Conservation (phyloP, 768 basidiomycete genomes). For the Cyathus striatus region DNA sequence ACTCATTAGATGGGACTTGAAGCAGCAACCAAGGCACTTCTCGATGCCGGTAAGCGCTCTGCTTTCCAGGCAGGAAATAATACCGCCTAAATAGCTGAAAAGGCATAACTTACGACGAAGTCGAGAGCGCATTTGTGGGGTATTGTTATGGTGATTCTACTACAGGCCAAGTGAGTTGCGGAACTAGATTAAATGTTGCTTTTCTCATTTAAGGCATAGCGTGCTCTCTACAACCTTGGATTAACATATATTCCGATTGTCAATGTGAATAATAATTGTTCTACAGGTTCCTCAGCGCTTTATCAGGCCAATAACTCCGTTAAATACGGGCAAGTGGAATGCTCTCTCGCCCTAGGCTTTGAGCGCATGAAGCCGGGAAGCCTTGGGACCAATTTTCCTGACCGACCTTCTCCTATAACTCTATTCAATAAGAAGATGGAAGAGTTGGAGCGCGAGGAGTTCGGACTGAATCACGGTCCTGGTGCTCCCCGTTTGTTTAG, state of each 20-base stretch:
- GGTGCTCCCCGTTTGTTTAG: conserved; percentile 70
- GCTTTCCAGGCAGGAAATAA: background rate
- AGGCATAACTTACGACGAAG: conserved; percentile 80
- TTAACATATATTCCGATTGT: conserved; percentile 80
- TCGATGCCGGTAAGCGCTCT: conserved; percentile 62
- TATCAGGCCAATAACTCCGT: conserved; percentile 70
- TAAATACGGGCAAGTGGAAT: conserved; percentile 65
- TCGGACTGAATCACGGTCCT: conserved; percentile 66
- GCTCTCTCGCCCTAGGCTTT: conserved; percentile 80
- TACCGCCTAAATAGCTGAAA: background rate
- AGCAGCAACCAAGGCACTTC: conserved; percentile 80
- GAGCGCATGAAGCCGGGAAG: conserved; percentile 81
- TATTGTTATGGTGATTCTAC: conserved; percentile 82
- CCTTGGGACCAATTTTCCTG: conserved; percentile 60
- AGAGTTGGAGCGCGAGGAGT: conserved; percentile 43
- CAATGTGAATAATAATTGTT: conserved; percentile 87
- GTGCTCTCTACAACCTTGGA: conserved; percentile 78
- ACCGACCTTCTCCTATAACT: conserved; percentile 41
- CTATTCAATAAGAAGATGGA: conserved; percentile 37
- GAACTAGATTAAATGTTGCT: background rate
- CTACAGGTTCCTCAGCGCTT: conserved; percentile 76
- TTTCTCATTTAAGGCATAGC: conserved; percentile 26
- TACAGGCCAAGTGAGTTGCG: conserved; percentile 53
- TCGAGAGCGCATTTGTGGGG: conserved; percentile 73
- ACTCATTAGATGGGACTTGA: conserved; percentile 75